Percentiles rank a stretch among this genome's conserved stretches.
These are phyloP conservation scores for Phlebiopsis flavidoalba DNA, from an alignment of 768 basidiomycete genomes.

Conservation along the genomic window DNA sequence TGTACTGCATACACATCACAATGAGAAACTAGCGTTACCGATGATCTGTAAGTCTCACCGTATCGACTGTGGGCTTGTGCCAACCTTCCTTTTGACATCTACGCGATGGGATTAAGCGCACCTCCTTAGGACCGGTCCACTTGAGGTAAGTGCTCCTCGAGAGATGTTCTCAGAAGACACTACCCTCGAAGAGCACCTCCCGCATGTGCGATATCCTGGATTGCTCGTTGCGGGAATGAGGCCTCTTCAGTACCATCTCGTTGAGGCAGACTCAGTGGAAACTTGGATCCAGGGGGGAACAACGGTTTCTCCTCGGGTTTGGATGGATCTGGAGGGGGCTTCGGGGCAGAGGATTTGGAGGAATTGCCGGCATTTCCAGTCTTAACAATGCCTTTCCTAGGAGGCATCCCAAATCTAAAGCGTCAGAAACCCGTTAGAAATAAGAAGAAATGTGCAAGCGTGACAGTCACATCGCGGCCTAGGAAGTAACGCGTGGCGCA, in stretches of 20 bases:
- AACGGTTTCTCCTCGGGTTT: conserved; percentile 47
- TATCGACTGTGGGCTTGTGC: conserved; percentile 79
- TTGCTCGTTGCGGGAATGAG: background rate
- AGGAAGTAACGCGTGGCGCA: background rate
- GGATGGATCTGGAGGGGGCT: conserved; percentile 15
- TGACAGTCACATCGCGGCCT: background rate
- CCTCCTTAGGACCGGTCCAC: too few relatives aligned
- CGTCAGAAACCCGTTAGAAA: background rate
- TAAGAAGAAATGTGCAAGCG: background rate
- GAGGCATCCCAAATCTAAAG: conserved; percentile 41
- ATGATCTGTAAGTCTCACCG: conserved; percentile 37
- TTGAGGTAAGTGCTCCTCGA: background rate
- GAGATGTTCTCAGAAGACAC: conserved; percentile 1
- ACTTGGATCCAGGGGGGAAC: conserved; percentile 84
- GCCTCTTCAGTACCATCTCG: conserved; percentile 52
- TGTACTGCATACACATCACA: conserved; percentile 11
- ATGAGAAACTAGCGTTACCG: background rate
- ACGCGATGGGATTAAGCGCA: background rate
- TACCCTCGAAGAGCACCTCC: background rate
- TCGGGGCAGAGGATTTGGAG: conserved; percentile 40
- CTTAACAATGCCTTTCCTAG: conserved; percentile 74
- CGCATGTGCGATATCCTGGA: background rate
- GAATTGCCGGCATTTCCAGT: conserved; percentile 91
- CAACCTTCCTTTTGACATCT: conserved; percentile 89
- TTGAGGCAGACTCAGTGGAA: conserved; percentile 72